Percentiles rank a stretch among this genome's conserved stretches.
Evolutionary conservation across 345 rosid species (phyloP).

Genomic region (Draba incana): DNA sequence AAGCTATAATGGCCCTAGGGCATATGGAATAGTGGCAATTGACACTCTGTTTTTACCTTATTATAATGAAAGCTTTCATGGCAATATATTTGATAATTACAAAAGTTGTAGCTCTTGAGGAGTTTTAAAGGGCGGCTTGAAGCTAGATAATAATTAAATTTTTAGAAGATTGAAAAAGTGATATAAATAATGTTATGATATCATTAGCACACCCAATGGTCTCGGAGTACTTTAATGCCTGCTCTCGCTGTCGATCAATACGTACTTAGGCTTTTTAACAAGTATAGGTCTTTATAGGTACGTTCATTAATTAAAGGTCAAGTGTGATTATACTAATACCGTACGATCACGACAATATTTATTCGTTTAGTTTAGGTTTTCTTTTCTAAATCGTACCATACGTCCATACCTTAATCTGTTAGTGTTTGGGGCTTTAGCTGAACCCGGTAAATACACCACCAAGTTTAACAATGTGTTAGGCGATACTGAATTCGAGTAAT

Average conservation of each 20-base stretch:
- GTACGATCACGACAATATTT: conserved; percentile 16
- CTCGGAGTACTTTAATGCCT: conserved; percentile 37
- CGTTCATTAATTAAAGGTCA: conserved; percentile 26
- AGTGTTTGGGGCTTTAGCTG: neutral
- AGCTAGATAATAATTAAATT: neutral
- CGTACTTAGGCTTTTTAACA: conserved; percentile 23
- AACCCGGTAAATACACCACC: no score
- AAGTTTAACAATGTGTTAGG: no score
- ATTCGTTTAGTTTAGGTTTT: neutral
- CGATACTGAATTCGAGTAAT: no score
- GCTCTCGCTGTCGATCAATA: conserved; percentile 39
- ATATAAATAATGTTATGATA: conserved; percentile 5
- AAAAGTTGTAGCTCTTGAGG: conserved; percentile 32
- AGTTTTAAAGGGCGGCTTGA: conserved; percentile 35
- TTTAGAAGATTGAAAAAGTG: conserved; percentile 1
- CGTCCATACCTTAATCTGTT: neutral
- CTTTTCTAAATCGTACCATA: neutral
- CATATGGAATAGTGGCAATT: conserved; percentile 38
- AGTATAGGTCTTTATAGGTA: conserved; percentile 33
- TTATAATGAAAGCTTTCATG: conserved; percentile 16
- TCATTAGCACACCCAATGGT: conserved; percentile 42
- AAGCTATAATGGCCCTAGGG: conserved; percentile 38
- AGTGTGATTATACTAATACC: conserved; percentile 33
- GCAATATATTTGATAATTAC: conserved; percentile 13
- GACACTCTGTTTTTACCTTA: conserved; percentile 32